Base-by-base conservation (phyloP, 305 asterid genomes). In the Rubia balearica region DNA sequence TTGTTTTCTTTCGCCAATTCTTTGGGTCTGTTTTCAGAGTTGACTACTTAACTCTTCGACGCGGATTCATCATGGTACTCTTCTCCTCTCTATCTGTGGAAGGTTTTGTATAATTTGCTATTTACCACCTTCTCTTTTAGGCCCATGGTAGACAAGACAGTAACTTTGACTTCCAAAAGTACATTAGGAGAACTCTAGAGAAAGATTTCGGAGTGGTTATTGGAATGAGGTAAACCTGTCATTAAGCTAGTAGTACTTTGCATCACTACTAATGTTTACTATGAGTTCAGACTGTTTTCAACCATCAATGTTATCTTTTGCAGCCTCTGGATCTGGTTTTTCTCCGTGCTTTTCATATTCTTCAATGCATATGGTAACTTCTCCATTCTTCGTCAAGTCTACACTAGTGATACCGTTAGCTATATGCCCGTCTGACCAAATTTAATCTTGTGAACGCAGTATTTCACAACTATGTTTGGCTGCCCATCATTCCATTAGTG, bases 311-410 rank as follows among this genome's bases (percentile, higher is more conserved):
- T 3, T 10, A 56, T 3, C 57, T 60, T 81, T 68, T 80, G 74
- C 88, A 90, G 92, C 70, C 83, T 87, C 56, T 85, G 95, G 89
- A 85, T 86, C 36, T 90, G 96, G 95, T 64, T 82, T 61, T 90
- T 86, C 80, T 90, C 92, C 12, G 81, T 86, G 5, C 89, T 90
- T 75, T 90, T 85, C 90, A 88, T 90, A 76, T 90, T 90, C 85
- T 86, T 90, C 80, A 82, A 85, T 72, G 95, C 95, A 67, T 45
- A 84, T 62, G 87, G 96, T 90, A 82, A 51, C 55, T 65, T 76
- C n/a, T n/a, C n/a, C n/a, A n/a, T n/a, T n/a, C 68, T 59, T 16
- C 36, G 45, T 62, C 46, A 30, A 63, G 57, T 43, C 16, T 73
- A 27, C 42, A 55, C 13, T 12, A 21, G 22, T 41, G 22, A 40